phyloP scores from a whole-genome alignment of 805 yeast genomes.

The Kodamaea leandrae region DNA sequence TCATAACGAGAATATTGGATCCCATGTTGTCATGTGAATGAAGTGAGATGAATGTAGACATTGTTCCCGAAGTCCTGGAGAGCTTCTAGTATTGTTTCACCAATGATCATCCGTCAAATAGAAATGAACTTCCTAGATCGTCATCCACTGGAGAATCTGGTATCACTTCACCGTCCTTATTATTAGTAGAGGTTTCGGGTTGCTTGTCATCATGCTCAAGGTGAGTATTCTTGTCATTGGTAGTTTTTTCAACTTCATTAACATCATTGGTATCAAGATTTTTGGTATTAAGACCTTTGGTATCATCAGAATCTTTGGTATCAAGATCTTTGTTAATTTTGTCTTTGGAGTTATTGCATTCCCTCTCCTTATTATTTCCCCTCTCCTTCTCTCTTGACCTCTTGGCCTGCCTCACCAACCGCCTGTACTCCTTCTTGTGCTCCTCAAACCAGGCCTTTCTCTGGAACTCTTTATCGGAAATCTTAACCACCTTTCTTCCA shows the following conservation, averaged over 20 bases:
- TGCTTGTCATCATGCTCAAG: no score
- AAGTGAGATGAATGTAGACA: no score
- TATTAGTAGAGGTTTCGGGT: no score
- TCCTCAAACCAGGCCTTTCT: slow-evolving; percentile 42
- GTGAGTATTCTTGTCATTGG: no score
- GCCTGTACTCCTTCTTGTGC: slow-evolving; percentile 39
- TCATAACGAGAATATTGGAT: background rate
- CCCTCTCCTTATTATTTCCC: background rate
- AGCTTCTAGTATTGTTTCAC: background rate
- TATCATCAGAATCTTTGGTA: background rate
- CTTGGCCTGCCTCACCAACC: slow-evolving; percentile 37
- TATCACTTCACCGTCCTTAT: no score
- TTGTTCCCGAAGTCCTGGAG: no score
- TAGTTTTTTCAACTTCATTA: no score
- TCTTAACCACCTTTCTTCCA: slow-evolving; percentile 17
- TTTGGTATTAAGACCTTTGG: no score
- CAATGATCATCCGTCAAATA: background rate
- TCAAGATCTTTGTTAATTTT: background rate
- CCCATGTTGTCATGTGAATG: background rate
- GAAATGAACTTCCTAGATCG: background rate
- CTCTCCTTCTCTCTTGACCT: background rate
- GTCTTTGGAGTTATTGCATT: background rate
- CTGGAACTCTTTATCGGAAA: slow-evolving; percentile 48
- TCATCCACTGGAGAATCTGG: no score
- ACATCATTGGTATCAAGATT: no score